These are phyloP conservation scores for Podospora fimiseda DNA, from an alignment of 495 filamentous ascomycete genomes.

Conservation along the genomic window DNA sequence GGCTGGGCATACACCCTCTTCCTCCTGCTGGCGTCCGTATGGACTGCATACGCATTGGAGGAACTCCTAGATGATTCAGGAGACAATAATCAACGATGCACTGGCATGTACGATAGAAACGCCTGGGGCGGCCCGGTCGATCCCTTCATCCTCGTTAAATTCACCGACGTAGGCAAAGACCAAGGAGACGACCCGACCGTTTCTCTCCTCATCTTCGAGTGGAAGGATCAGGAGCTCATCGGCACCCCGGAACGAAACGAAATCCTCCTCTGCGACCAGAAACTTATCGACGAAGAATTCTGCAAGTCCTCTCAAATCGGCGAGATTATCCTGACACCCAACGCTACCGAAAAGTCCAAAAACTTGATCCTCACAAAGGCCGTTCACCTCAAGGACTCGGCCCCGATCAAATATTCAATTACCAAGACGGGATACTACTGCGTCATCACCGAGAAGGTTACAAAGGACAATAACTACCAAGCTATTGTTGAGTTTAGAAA, in stretches of 20 bases:
- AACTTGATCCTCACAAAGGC: constrained; percentile 70
- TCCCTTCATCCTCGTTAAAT: constrained; percentile 82
- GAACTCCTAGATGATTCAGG: constrained; percentile 60
- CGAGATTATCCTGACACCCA: constrained; percentile 72
- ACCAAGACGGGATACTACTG: constrained; percentile 94
- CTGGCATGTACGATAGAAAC: constrained; percentile 92
- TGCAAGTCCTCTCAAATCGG: constrained; percentile 73
- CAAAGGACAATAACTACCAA: constrained; percentile 53
- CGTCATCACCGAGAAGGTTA: constrained; percentile 67
- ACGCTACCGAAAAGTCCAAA: constrained; percentile 60
- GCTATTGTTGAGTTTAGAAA: constrained; percentile 89
- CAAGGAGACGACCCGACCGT: constrained; percentile 62
- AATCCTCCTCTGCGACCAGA: constrained; percentile 63
- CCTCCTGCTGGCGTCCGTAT: constrained; percentile 45
- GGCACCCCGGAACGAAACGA: constrained; percentile 45
- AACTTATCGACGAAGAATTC: constrained; percentile 55
- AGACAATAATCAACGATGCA: constrained; percentile 77
- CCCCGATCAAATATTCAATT: constrained; percentile 71
- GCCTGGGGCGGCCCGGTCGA: constrained; percentile 85
- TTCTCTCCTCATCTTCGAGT: constrained; percentile 90
- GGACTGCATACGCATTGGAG: constrained; percentile 57
- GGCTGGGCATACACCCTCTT: constrained; percentile 31
- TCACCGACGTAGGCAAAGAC: constrained; percentile 54
- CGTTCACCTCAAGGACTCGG: constrained; percentile 70
- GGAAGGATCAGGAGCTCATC: constrained; percentile 73